Evolutionary conservation across 73 alveolate species (phyloP), one percentile per base, ranked within the genome.

Genomic region (Paramecium sexaurelia): DNA sequence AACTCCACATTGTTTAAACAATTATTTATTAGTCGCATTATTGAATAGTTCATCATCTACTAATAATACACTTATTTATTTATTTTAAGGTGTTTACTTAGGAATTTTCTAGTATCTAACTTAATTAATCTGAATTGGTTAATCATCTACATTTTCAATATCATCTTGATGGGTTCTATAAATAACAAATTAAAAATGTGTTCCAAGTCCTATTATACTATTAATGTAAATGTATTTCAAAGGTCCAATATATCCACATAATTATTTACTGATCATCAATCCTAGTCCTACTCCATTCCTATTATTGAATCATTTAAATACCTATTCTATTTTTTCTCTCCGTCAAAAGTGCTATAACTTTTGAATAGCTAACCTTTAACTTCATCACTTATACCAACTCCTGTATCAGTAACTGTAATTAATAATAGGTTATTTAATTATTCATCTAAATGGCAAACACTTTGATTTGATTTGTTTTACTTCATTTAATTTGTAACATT

Each of bases 271-370:
- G 15, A 78, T 78, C 68, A 26, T 78, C 8, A 78, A 78, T 41
- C 90, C 90, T 78, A 78, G 27, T 78, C 90, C 90, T 22, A 78
- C 90, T 20, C 90, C 90, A 45, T 41, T 22, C 71, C 87, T 73
- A 73, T 61, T 20, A 73, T 73, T 22, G 15, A 24, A 27, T 11
- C n/a, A 73, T 73, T 73, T 33, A 9, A n/a, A 33, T 73, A 73
- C 87, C 71, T 78, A 78, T 78, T 78, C 32, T 24, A 22, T 41
- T 78, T 40, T 41, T 78, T 40, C 32, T 71, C 86, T n/a, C 41
- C n/a, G 10, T 78, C 90, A 39, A 78, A 78, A 10, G 90, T 78
- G 17, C 90, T 78, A 27, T 41, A 78, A 13, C 55, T 40, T 33
- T 78, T 78, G 55, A 78, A 78, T 41, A 78, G 19, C 27, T 78